Percentiles rank a stretch among this genome's conserved stretches.
These are phyloP conservation scores for Pilasporangium apinafurcum DNA, from an alignment of 352 stramenopile species.

Conservation along the genomic window DNA sequence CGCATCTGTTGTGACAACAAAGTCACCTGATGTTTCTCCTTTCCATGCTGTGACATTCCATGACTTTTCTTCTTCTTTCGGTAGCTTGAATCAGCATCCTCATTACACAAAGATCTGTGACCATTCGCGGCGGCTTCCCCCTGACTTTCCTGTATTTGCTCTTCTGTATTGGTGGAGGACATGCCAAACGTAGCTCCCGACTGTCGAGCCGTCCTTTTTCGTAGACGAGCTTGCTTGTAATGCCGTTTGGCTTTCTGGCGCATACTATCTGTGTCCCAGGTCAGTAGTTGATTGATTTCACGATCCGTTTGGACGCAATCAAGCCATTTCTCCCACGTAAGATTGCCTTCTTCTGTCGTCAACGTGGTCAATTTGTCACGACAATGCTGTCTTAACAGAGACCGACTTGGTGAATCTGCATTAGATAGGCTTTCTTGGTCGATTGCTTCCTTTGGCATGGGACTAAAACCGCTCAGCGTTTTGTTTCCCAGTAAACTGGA, in stretches of 20 bases:
- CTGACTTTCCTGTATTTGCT: no score
- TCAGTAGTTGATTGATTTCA: no score
- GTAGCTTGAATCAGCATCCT: no score
- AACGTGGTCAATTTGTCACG: slow-evolving; percentile 27
- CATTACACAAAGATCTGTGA: no score
- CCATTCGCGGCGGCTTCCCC: no score
- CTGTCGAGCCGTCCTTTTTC: no score
- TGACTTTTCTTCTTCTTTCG: slow-evolving; percentile 1
- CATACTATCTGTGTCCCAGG: no score
- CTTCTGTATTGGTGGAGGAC: no score
- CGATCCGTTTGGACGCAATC: no score
- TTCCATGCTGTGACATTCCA: neutral
- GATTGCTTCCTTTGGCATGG: slow-evolving; percentile 2
- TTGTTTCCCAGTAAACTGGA: slow-evolving; percentile 41
- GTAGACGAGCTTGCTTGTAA: no score
- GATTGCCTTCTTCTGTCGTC: slow-evolving; percentile 10
- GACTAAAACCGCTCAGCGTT: slow-evolving; percentile 17
- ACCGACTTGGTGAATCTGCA: slow-evolving; percentile 26
- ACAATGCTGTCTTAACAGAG: slow-evolving; percentile 42
- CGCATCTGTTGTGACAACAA: slow-evolving; percentile 38
- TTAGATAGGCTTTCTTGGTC: slow-evolving; percentile 4
- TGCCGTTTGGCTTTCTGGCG: no score
- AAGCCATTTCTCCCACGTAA: slow-evolving; percentile 30
- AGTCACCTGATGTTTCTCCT: slow-evolving; percentile 13
- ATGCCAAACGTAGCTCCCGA: no score